Evolutionary conservation across 2,329 filamentous ascomycete genomes (phyloP), one percentile per base, ranked within the genome.

Genomic region (Fusarium tanahbumbuense): DNA sequence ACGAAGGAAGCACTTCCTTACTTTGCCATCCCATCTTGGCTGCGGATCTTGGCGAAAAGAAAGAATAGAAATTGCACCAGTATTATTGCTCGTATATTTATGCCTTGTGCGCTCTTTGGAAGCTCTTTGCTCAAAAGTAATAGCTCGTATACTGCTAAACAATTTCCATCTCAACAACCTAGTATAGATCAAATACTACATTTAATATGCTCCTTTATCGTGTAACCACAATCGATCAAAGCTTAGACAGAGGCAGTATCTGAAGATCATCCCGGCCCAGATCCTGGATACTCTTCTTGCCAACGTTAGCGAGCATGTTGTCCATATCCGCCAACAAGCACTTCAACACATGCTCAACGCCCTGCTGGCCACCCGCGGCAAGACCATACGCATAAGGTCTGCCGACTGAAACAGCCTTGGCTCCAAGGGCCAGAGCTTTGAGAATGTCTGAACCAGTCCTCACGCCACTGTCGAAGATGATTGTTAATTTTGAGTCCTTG

Each of bases 261-360:
- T 72, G 71, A 20, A 74, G 61, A 42, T 74, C 71, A 13, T 72
- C 67, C 2, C 67, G 56, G 4, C 50, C 30, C 34, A 74, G 45
- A 8, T 74, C 71, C 6, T 16, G 34, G 12, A 85, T 74, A 20
- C 70, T 82, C 75, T 80, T 75, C 57, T 87, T 85, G 0, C 88
- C 87, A 5, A 83, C 78, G 48, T 89, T 76, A 3, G 84, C 84
- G 84, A 90, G 86, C 11, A 81, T 86, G 57, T 87, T 82, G 74
- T 89, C 87, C 18, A 79, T 69, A 49, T 82, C 80, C 1, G 80
- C 79, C 34, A 81, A 58, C 23, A 82, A 52, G 4, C 86, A 79
- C 42, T 78, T 81, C 52, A 87, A 60, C 22, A 83, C 83, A 84
- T 78, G 74, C 86, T 89, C 27, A 78, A 92, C 90, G 18, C 92